Base-by-base conservation (phyloP, 345 rosid genomes). In the Eucalyptus paniculata region DNA sequence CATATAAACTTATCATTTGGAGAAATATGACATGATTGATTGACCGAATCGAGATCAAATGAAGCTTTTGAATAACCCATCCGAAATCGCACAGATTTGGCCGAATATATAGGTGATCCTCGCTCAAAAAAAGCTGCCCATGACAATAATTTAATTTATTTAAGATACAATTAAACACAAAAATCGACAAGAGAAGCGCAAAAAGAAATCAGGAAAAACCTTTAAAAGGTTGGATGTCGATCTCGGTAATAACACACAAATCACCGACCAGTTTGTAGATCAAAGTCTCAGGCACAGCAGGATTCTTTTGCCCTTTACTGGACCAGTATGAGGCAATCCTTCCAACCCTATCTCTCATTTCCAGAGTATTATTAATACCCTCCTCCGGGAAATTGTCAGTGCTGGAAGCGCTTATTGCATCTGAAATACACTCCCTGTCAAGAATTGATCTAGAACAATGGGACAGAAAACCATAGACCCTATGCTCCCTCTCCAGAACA, bases 351-450 rank as follows among this genome's bases (percentile, higher is more conserved):
- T 93, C 96, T 54, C 93, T 90, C 60, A 89, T 94, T 40, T 92
- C 97, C 87, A 95, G 92, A 90, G 99, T 98, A 90, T 98, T 95
- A 53, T 88, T 86, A 86, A 98, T 94, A 89, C 98, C 93, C 92
- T 98, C 99, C n/a, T 89, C 94, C 1, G 97, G 99, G 92, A 89
- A 93, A 88, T 97, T 95, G 92, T 98, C 99, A 86, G 99, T 98
- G 93, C 98, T 97, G 67, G 99, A 98, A 85, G 99, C 99, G 77
- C 91, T 28, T 77, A 98, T 90, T 89, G 99, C 96, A 56, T 92
- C 94, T 53, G 50, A 87, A 65, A 96, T 94, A 91, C 98, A 96
- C 89, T 91, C 93, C 86, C 54, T 62, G 45, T 93, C 50, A 89
- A 92, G 88, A 87, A 93, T 92, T 12, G 93, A 89, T 58, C 81